phyloP scores from a whole-genome alignment of 2,329 filamentous ascomycete species.

The Paramyrothecium roridum region DNA sequence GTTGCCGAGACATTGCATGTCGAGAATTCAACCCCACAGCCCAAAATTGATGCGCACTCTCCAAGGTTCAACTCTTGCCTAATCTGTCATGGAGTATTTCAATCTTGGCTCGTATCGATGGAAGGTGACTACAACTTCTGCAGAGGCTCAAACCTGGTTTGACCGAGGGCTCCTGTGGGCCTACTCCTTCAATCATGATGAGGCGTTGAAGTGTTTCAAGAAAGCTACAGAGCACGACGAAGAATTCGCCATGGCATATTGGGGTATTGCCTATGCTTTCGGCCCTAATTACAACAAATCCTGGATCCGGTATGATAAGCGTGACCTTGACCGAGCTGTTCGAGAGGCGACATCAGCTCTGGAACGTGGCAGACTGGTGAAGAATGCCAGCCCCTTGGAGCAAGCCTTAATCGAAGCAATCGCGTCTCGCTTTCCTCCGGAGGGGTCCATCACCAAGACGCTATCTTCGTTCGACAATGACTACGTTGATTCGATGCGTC shows the following conservation, averaged over 20 bases:
- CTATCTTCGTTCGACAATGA: too few species aligned
- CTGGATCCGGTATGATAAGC: constrained; percentile 42
- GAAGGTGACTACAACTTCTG: constrained; percentile 47
- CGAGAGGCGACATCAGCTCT: too few species aligned
- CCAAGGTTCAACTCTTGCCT: too few species aligned
- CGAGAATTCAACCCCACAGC: too few species aligned
- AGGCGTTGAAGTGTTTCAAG: constrained; percentile 59
- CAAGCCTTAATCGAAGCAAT: not conserved
- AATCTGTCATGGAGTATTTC: too few species aligned
- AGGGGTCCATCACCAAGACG: too few species aligned
- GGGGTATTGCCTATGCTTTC: constrained; percentile 65
- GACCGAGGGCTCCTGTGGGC: constrained; percentile 66
- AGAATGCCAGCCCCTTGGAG: constrained; percentile 4
- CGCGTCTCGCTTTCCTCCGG: not conserved
- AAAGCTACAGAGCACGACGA: constrained; percentile 50
- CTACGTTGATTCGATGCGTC: too few species aligned
- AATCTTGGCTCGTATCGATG: constrained; percentile 55
- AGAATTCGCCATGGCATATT: constrained; percentile 58
- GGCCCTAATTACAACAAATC: constrained; percentile 74
- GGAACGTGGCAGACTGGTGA: too few species aligned
- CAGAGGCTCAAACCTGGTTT: constrained; percentile 59
- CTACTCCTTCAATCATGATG: constrained; percentile 70
- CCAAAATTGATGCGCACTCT: too few species aligned
- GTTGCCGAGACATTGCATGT: too few species aligned
- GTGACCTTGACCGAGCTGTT: too few species aligned